A percentile compares a stretch with the other conserved stretches of the same genome.
Conservation (phyloP, 2,329 filamentous ascomycete species). For the Neofusicoccum sp. region DNA sequence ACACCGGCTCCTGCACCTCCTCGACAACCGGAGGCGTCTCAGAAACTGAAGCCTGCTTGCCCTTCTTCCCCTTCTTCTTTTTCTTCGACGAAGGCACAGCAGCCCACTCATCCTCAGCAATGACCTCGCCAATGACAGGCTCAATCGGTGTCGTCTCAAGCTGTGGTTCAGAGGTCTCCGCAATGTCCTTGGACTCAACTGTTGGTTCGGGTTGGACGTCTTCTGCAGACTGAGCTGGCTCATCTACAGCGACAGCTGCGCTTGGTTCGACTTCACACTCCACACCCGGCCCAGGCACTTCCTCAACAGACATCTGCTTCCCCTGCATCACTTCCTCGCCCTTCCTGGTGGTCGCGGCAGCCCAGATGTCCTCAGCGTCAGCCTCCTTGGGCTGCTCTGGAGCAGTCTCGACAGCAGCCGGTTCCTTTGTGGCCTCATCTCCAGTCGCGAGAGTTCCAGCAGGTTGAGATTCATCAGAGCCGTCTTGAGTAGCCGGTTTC, state of each 20-base stretch:
- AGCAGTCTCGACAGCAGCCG: background rate
- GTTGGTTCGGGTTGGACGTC: too few relatives aligned
- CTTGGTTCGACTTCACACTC: background rate
- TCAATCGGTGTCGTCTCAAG: background rate
- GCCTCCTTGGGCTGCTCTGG: slow-evolving; percentile 14
- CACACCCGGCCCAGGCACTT: background rate
- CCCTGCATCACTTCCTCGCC: slow-evolving; percentile 13
- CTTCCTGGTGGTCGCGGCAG: background rate
- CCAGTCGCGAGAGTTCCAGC: background rate
- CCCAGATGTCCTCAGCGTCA: slow-evolving; percentile 8
- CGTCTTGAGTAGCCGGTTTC: background rate
- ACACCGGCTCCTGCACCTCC: background rate
- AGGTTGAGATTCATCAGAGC: background rate
- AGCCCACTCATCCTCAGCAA: slow-evolving; percentile 5
- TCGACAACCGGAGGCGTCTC: background rate
- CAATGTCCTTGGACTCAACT: background rate
- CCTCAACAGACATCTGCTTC: slow-evolving; percentile 17
- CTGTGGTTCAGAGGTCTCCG: too few relatives aligned
- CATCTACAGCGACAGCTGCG: background rate
- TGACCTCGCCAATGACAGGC: background rate
- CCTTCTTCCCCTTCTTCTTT: slow-evolving; percentile 36
- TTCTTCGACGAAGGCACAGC: background rate
- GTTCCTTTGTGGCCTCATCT: background rate
- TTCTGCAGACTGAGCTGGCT: background rate
- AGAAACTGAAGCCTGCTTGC: slow-evolving; percentile 24